Evolutionary conservation across 208 protist species (phyloP).

Genomic region (Tritrichomonas musculus): DNA sequence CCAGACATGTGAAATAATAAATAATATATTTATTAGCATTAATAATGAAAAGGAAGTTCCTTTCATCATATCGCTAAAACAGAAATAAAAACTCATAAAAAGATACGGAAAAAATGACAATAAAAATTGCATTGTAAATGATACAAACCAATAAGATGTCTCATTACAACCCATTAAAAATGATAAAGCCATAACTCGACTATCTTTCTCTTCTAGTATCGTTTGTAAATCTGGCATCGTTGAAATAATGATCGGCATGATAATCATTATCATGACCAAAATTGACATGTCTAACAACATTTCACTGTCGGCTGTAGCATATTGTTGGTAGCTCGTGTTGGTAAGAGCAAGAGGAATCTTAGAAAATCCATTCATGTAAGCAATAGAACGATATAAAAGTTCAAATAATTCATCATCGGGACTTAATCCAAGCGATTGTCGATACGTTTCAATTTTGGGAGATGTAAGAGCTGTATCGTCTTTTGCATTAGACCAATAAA

Average conservation of each 20-base stretch:
- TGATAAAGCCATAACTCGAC: background rate
- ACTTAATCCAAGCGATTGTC: too few relatives aligned
- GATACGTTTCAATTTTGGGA: too few relatives aligned
- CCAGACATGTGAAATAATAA: conserved; percentile 15
- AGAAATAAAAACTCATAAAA: background rate
- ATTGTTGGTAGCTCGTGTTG: too few relatives aligned
- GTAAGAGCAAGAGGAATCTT: too few relatives aligned
- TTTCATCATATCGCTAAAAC: background rate
- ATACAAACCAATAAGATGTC: background rate
- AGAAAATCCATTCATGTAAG: too few relatives aligned
- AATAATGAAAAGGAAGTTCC: background rate
- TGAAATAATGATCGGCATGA: background rate
- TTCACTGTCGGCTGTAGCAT: too few relatives aligned
- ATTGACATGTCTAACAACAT: too few relatives aligned
- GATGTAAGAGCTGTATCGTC: too few relatives aligned
- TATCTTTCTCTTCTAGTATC: background rate
- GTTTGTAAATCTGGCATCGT: background rate
- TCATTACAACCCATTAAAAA: conserved; percentile 2
- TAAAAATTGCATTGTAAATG: background rate
- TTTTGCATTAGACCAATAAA: too few relatives aligned
- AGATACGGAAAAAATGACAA: background rate
- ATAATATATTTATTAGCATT: background rate
- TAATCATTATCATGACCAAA: too few relatives aligned
- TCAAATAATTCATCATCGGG: too few relatives aligned
- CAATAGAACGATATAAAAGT: too few relatives aligned